Base-by-base conservation (phyloP, 495 filamentous ascomycete species). In the Lentithecium fluviatile region DNA sequence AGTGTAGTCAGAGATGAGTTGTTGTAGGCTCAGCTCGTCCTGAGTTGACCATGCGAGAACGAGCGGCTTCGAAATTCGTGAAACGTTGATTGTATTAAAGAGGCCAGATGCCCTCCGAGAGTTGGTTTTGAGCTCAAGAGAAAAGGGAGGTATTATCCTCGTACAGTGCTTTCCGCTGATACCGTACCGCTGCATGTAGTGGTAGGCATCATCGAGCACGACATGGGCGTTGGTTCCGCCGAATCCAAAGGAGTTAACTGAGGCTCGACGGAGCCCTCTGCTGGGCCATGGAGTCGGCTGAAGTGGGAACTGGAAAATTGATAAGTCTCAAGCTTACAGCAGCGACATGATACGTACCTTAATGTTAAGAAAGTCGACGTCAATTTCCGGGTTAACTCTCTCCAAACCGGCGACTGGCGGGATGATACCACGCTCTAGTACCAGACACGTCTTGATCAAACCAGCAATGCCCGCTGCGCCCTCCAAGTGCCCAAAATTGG, bases 331-430 rank as follows among this genome's bases (percentile, higher is more conserved):
- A 21, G n/a, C 15, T 32, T n/a, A 34, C 7, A 13, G 19, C 37
- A 11, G 20, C 2, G 68, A 68, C n/a, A 65, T 11, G 45, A 45
- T 37, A 55, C 55, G 0, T 43, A 58, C 42, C 36, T 37, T 21
- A 6, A 58, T 34, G 29, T 58, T 58, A 13, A 49, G 29, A 37
- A 48, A 37, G 4, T 65, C 58, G 7, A 46, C 48, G 6, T 58
- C 37, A n/a, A 76, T 73, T 26, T 69, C 67, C 6, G 70, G 68
- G 57, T 75, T 77, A 13, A 71, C 45, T 8, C 54, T 66, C 19
- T 58, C 55, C 11, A 58, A 45, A n/a, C 19, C n/a, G 8, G 55
- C 55, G 2, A 37, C 2, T 15, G 55, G 55, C 21, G 55, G 43
- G n/a, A 58, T 58, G 6, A 58, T 25, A 11, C 55, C 55, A 15